Evolutionary conservation across 257 asterid genomes (phyloP).

Genomic region (Eustoma russellianum): DNA sequence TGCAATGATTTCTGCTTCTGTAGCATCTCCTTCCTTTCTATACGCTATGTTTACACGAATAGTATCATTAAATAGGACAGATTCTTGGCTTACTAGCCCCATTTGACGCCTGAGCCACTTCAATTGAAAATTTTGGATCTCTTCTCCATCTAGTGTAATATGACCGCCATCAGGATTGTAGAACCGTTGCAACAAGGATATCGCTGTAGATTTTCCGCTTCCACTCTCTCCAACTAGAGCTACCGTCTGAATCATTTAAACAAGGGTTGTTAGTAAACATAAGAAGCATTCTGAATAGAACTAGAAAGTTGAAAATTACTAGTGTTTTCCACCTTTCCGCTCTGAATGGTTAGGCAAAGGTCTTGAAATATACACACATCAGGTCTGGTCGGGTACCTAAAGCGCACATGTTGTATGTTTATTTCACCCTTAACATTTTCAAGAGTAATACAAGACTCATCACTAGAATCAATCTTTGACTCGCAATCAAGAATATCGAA

Average conservation of each 20-base stretch:
- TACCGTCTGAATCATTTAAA: conserved; percentile 41
- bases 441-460: conserved; percentile 58
- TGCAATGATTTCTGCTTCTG: conserved; percentile 64
- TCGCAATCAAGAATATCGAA: conserved; percentile 62
- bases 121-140: conserved; percentile 57
- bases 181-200: conserved; percentile 66
- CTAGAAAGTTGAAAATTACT: too few relatives aligned
- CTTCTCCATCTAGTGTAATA: conserved; percentile 63
- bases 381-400: conserved; percentile 82
- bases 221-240: conserved; percentile 97
- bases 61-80: conserved; percentile 63
- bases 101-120: conserved; percentile 87
- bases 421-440: conserved; percentile 66
- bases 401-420: conserved; percentile 55
- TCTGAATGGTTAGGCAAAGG: conserved; percentile 45
- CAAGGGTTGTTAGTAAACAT: not conserved
- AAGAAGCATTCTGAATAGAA: not conserved
- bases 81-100: conserved; percentile 97
- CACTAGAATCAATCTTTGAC: conserved; percentile 68
- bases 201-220: conserved; percentile 84
- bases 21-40: conserved; percentile 67
- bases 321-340: conserved; percentile 47
- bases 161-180: conserved; percentile 70
- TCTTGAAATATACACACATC: conserved; percentile 57
- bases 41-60: conserved; percentile 78